Evolutionary conservation across 768 basidiomycete genomes (phyloP).

Genomic region (Lentinula detonsa): DNA sequence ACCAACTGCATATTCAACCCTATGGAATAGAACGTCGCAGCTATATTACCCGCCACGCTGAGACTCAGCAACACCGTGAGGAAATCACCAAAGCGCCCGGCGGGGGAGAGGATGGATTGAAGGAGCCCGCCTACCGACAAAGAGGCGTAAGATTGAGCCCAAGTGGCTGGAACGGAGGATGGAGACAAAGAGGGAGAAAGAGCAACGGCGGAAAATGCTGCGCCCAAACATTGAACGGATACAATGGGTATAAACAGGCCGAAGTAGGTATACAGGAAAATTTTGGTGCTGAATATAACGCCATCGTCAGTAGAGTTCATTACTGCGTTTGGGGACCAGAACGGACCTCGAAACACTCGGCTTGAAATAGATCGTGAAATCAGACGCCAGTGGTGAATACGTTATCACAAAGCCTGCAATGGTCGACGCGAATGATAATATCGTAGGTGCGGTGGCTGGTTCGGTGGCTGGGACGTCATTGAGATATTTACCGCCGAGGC

Average conservation of each 20-base stretch:
- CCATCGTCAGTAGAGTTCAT: neutral
- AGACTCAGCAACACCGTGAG: slow-evolving; percentile 76
- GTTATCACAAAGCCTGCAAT: slow-evolving; percentile 72
- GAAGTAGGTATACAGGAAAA: slow-evolving; percentile 65
- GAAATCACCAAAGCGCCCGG: slow-evolving; percentile 71
- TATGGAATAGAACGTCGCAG: slow-evolving; percentile 78
- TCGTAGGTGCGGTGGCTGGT: slow-evolving; percentile 46
- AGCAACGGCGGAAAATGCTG: slow-evolving; percentile 56
- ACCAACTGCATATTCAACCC: slow-evolving; percentile 69
- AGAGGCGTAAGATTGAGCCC: slow-evolving; percentile 51
- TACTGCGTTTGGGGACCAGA: too few relatives aligned
- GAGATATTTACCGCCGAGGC: slow-evolving; percentile 70
- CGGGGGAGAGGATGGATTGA: slow-evolving; percentile 64
- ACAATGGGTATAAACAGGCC: slow-evolving; percentile 62
- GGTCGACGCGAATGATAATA: slow-evolving; percentile 65
- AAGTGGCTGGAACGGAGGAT: slow-evolving; percentile 44
- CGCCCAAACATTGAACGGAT: slow-evolving; percentile 42
- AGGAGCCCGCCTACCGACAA: slow-evolving; percentile 69
- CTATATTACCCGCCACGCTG: slow-evolving; percentile 77
- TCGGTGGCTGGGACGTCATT: slow-evolving; percentile 36
- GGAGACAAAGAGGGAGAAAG: neutral
- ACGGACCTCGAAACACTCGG: slow-evolving; percentile 51
- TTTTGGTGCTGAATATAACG: neutral
- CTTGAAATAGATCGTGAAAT: slow-evolving; percentile 69
- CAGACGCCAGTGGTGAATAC: slow-evolving; percentile 55